Percentiles rank a stretch among this genome's conserved stretches.
Evolutionary conservation across 1,284 basidiomycete species (phyloP).

Genomic region (Anthracocystis walkeri): DNA sequence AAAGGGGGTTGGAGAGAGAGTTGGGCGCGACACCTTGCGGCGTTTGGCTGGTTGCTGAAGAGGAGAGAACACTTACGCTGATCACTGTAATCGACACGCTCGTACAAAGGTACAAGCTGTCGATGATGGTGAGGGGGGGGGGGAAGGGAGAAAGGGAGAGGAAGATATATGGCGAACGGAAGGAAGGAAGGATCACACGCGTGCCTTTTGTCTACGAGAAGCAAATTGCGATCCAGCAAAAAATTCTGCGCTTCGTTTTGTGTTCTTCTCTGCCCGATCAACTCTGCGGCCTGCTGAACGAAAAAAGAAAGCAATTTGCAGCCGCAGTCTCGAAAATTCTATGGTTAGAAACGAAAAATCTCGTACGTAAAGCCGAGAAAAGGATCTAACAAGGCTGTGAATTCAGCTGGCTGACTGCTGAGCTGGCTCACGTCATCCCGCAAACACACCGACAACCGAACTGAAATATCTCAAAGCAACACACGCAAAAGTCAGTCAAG

Average conservation of each 20-base stretch:
- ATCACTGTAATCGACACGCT: constrained; percentile 37
- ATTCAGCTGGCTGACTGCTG: background rate
- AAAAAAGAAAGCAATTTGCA: background rate
- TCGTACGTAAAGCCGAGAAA: constrained; percentile 10
- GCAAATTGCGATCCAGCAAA: constrained; percentile 14
- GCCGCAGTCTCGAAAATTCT: constrained; percentile 28
- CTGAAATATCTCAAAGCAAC: constrained; percentile 12
- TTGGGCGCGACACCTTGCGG: constrained; percentile 5
- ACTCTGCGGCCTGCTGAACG: constrained; percentile 10
- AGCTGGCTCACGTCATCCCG: constrained; percentile 32
- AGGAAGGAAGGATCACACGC: background rate
- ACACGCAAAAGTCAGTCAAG: background rate
- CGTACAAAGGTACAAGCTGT: constrained; percentile 32
- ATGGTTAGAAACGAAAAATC: background rate
- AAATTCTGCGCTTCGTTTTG: constrained; percentile 20
- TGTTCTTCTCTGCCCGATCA: constrained; percentile 6
- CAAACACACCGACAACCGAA: constrained; percentile 1
- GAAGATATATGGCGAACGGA: background rate
- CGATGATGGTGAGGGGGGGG: constrained; percentile 22
- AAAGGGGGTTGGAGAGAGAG: constrained; percentile 10
- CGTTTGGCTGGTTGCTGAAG: background rate
- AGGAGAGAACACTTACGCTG: constrained; percentile 31
- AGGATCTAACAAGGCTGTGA: constrained; percentile 1
- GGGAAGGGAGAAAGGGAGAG: background rate
- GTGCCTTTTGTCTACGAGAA: constrained; percentile 13